Percentiles rank a stretch among this genome's conserved stretches.
Conservation (phyloP, 2,329 filamentous ascomycete species). For the Aspergillus unguis region DNA sequence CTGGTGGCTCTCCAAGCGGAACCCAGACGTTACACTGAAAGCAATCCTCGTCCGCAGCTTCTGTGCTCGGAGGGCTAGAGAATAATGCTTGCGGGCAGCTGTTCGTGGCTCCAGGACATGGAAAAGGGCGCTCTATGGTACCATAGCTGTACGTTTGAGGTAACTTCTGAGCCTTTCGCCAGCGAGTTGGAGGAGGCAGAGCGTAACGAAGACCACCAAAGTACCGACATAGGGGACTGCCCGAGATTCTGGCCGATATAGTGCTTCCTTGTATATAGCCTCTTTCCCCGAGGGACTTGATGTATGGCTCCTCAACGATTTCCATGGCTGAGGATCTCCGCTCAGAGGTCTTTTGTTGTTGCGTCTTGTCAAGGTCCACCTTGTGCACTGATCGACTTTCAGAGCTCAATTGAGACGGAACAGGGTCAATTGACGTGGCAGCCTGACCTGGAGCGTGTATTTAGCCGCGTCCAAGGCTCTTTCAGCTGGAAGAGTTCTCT, state of each 20-base stretch:
- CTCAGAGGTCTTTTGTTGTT: not conserved
- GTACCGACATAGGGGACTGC: constrained; percentile 45
- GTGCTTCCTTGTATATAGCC: constrained; percentile 52
- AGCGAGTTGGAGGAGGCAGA: constrained; percentile 50
- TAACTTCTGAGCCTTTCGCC: constrained; percentile 48
- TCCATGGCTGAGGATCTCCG: constrained; percentile 21
- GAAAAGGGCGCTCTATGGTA: constrained; percentile 46
- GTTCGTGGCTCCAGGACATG: constrained; percentile 38
- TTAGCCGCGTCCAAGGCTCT: no score
- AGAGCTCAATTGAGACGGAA: not conserved
- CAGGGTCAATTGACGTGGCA: not conserved
- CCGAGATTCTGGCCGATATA: constrained; percentile 32
- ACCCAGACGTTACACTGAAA: constrained; percentile 57
- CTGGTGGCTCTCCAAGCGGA: constrained; percentile 46
- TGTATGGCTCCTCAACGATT: constrained; percentile 20
- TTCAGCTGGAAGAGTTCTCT: no score
- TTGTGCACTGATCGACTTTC: not conserved
- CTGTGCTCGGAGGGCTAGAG: constrained; percentile 26
- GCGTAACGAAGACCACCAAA: constrained; percentile 58
- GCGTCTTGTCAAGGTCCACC: not conserved
- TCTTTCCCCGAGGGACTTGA: constrained; percentile 33
- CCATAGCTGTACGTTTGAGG: constrained; percentile 52
- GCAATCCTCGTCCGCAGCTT: constrained; percentile 51
- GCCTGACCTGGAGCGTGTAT: not conserved
- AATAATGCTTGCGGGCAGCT: constrained; percentile 52